A percentile compares a stretch with the other conserved stretches of the same genome.
These are phyloP conservation scores for Lipomyces oligophaga DNA, from an alignment of 805 yeast genomes.

Conservation along the genomic window DNA sequence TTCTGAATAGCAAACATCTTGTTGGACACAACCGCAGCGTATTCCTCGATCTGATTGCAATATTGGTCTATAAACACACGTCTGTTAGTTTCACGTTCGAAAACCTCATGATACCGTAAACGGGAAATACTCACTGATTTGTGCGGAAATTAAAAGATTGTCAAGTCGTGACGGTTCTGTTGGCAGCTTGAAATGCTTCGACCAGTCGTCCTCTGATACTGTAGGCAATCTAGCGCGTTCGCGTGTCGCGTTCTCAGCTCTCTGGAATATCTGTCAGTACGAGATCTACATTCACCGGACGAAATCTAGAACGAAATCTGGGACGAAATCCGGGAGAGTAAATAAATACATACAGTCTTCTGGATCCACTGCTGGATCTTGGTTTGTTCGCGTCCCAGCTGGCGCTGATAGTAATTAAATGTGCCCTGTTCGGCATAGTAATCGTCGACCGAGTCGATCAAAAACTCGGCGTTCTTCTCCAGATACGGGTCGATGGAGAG, in stretches of 20 bases:
- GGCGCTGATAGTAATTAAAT: slow-evolving; percentile 78
- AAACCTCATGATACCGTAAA: not conserved
- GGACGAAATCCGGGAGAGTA: too few relatives aligned
- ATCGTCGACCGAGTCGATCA: slow-evolving; percentile 67
- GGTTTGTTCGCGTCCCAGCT: slow-evolving; percentile 61
- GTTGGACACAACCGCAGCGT: slow-evolving; percentile 61
- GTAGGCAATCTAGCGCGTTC: slow-evolving; percentile 53
- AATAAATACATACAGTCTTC: slow-evolving; percentile 41
- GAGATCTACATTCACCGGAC: not conserved
- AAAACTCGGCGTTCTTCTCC: slow-evolving; percentile 52
- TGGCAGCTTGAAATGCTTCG: slow-evolving; percentile 60
- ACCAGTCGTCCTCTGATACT: slow-evolving; percentile 58
- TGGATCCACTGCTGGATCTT: slow-evolving; percentile 74
- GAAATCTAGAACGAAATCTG: too few relatives aligned
- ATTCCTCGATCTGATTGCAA: slow-evolving; percentile 67
- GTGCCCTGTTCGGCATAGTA: slow-evolving; percentile 74
- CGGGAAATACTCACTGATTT: slow-evolving; percentile 39
- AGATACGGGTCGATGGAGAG: slow-evolving; percentile 44
- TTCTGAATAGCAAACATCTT: slow-evolving; percentile 59
- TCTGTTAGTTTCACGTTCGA: not conserved
- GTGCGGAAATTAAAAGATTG: slow-evolving; percentile 62
- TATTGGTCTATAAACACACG: slow-evolving; percentile 45
- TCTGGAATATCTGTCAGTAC: slow-evolving; percentile 28
- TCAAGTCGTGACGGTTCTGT: slow-evolving; percentile 72
- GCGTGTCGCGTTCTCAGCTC: slow-evolving; percentile 60